phyloP scores from a whole-genome alignment of 495 filamentous ascomycete species.

The Penicillium waksmanii region DNA sequence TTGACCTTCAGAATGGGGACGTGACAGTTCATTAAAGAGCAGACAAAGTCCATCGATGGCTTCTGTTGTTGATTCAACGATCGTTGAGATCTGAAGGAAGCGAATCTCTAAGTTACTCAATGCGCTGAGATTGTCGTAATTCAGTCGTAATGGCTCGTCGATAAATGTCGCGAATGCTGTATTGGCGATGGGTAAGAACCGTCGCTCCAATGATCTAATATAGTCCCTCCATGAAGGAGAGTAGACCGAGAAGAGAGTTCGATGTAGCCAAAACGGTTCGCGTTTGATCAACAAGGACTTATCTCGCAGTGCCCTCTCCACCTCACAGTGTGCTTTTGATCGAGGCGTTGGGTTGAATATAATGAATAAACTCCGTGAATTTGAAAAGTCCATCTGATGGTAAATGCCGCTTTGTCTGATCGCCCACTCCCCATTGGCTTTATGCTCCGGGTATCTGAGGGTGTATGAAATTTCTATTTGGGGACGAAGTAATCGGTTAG shows the following conservation, averaged over 20 bases:
- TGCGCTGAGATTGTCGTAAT: constrained; percentile 1
- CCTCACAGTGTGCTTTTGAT: constrained; percentile 26
- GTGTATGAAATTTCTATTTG: constrained; percentile 43
- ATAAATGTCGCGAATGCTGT: constrained; percentile 8
- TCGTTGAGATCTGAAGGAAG: constrained; percentile 15
- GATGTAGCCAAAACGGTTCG: constrained; percentile 37
- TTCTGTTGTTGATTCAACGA: constrained; percentile 28
- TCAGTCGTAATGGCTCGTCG: constrained; percentile 11
- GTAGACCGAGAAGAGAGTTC: constrained; percentile 40
- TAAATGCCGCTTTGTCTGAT: constrained; percentile 50
- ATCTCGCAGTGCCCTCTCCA: constrained; percentile 28
- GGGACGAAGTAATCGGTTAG: background rate
- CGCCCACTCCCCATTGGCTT: constrained; percentile 37
- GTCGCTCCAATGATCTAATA: constrained; percentile 36
- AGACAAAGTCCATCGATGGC: constrained; percentile 28
- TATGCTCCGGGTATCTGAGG: constrained; percentile 45
- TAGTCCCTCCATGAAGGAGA: constrained; percentile 44
- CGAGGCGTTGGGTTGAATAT: constrained; percentile 38
- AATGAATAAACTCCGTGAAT: constrained; percentile 34
- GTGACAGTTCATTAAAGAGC: constrained; percentile 1
- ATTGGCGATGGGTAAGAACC: constrained; percentile 37
- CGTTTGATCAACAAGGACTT: background rate
- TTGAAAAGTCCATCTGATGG: constrained; percentile 37
- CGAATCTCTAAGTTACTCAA: constrained; percentile 9
- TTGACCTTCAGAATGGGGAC: background rate